These are phyloP conservation scores for Periconia sp. DNA, from an alignment of 2,329 filamentous ascomycete genomes.

Conservation along the genomic window DNA sequence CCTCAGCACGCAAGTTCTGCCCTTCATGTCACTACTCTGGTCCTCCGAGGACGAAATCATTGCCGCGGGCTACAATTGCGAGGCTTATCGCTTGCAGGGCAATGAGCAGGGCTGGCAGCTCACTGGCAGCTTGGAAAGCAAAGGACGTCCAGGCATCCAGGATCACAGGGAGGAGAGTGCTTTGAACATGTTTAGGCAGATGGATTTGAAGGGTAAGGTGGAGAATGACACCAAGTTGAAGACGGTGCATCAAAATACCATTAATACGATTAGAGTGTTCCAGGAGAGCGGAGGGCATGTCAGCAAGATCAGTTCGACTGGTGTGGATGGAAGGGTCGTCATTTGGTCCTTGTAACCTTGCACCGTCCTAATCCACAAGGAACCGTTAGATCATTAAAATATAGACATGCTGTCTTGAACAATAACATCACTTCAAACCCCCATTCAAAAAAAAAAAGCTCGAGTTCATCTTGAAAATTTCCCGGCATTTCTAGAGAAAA, in stretches of 20 bases:
- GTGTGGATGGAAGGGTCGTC: slow-evolving; percentile 56
- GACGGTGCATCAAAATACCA: slow-evolving; percentile 96
- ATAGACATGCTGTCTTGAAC: no score
- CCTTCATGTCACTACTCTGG: slow-evolving; percentile 94
- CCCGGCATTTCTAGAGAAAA: no score
- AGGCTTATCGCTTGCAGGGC: slow-evolving; percentile 88
- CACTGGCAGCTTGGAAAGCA: slow-evolving; percentile 78
- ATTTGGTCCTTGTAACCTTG: slow-evolving; percentile 57
- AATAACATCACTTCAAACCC: no score
- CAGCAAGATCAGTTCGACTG: slow-evolving; percentile 76
- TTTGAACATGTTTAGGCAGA: slow-evolving; percentile 97
- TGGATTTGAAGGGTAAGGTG: slow-evolving; percentile 94
- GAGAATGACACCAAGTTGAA: slow-evolving; percentile 94
- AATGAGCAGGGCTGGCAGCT: slow-evolving; percentile 82
- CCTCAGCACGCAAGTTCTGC: slow-evolving; percentile 86
- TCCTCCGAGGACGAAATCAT: slow-evolving; percentile 91
- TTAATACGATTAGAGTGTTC: slow-evolving; percentile 82
- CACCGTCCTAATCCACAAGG: no score
- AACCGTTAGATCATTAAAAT: no score
- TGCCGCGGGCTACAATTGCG: slow-evolving; percentile 86
- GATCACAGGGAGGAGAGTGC: slow-evolving; percentile 86
- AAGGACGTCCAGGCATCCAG: slow-evolving; percentile 64
- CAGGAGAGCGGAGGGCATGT: slow-evolving; percentile 69
- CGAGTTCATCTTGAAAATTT: no score
- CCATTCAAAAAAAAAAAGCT: no score